phyloP scores from a whole-genome alignment of 306 rosid species.

The Carpinus viminea region DNA sequence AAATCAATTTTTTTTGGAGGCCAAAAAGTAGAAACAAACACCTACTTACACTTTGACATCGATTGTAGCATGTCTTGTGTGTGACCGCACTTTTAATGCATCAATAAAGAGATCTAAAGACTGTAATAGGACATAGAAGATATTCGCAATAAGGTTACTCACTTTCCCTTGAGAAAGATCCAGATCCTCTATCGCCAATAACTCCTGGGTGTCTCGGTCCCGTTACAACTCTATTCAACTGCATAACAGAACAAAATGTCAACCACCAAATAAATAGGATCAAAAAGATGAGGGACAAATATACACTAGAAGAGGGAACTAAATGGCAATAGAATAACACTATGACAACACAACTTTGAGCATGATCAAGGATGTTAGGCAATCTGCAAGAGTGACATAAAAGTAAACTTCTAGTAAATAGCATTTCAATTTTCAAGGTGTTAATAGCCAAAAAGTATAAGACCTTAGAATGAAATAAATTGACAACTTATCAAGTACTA shows the following conservation, averaged over 20 bases:
- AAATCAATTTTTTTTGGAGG: too few relatives aligned
- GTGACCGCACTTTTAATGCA: background rate
- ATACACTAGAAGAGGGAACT: background rate
- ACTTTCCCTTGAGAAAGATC: constrained; percentile 87
- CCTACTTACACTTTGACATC: background rate
- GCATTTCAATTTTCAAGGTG: background rate
- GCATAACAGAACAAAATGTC: constrained; percentile 28
- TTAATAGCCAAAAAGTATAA: background rate
- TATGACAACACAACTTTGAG: background rate
- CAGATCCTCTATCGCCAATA: constrained; percentile 93
- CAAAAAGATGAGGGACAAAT: too few relatives aligned
- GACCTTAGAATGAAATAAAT: background rate
- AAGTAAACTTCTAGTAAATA: background rate
- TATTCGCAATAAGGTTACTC: constrained; percentile 30
- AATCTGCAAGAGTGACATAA: background rate
- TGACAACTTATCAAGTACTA: background rate
- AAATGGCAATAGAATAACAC: background rate
- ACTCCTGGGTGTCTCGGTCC: constrained; percentile 93
- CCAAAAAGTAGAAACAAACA: too few relatives aligned
- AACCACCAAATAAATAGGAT: background rate
- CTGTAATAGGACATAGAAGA: background rate
- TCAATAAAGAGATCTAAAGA: background rate
- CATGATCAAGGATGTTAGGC: background rate
- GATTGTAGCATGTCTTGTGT: background rate
- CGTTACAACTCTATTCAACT: constrained; percentile 92